Base-by-base conservation (phyloP, 1,284 basidiomycete genomes). In the Sanghuangporus sanghuang region DNA sequence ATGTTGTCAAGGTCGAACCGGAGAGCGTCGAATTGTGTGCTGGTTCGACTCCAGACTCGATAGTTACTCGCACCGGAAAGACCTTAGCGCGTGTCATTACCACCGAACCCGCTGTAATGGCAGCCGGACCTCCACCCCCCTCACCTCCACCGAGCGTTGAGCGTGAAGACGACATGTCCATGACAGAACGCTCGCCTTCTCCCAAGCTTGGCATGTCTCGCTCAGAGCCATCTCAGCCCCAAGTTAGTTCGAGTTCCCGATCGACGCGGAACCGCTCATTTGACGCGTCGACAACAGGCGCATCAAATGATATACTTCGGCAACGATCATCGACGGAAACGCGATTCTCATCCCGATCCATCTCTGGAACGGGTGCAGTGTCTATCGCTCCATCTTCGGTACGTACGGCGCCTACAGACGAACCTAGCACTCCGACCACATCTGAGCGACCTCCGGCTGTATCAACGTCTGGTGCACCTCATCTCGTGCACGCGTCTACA, bases 91-190 rank as follows among this genome's bases (percentile, higher is more conserved):
- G 58, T 36, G 57, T 68, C 12, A 49, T 59, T 50, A 55, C 67
- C 39, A 48, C 54, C 49, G 63, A 61, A 46, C 58, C 54, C n/a
- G 38, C 63, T n/a, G 58, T 35, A 11, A 16, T 55, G 39, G 62
- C 59, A 35, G 57, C 61, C 6, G 61, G 61, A 16, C 61, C 66
- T 11, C 65, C 65, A 40, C 65, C 65, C 3, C 63, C 65, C 18
- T 64, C 65, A 42, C 55, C 59, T 36, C 64, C 63, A 46, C 53
- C 59, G 11, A 55, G 64, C 58, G 60, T 61, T 46, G 66, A 67
- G 38, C 62, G 49, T 49, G 59, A 64, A 12, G 49, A 64, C 36
- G 57, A 64, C 18, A 54, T 44, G 6, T 35, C 53, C 35, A 52
- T 50, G 18, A 23, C 54, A 3, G 52, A 61, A 14, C 63, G 55